Evolutionary conservation across 371 early-diverging fungal species (phyloP).

Genomic region (Nematocida homosporus): DNA sequence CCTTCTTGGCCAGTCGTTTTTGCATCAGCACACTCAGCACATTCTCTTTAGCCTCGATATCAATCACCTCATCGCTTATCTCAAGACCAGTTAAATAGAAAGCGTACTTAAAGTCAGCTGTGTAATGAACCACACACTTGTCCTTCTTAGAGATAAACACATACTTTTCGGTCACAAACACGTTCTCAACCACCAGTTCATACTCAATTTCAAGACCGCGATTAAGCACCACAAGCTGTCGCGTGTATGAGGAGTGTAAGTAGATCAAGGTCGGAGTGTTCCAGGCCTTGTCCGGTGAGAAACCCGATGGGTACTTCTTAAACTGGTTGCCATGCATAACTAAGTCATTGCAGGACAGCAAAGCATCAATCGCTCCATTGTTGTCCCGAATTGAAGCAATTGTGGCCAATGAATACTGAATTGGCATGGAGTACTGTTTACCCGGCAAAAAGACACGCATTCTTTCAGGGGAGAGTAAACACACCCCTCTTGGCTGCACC

Average conservation of each 20-base stretch:
- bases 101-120: slow-evolving; percentile 25
- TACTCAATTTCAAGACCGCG: slow-evolving; percentile 21
- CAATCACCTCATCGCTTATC: not conserved
- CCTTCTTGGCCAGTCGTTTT: not conserved
- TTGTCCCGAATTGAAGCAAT: not conserved
- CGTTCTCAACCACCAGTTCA: not conserved
- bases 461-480: slow-evolving; percentile 22
- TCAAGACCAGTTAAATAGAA: slow-evolving; percentile 8
- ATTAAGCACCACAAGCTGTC: slow-evolving; percentile 21
- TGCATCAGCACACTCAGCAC: not conserved
- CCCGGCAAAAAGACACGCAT: not conserved
- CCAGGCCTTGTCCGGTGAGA: slow-evolving; percentile 10
- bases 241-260: not conserved
- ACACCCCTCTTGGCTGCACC: slow-evolving; percentile 8
- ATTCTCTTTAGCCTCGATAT: not conserved
- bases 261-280: slow-evolving; percentile 20
- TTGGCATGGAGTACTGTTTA: slow-evolving; percentile 4
- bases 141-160: slow-evolving; percentile 32
- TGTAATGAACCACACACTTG: slow-evolving; percentile 20
- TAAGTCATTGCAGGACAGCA: slow-evolving; percentile 5
- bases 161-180: slow-evolving; percentile 28
- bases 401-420: not conserved
- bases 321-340: slow-evolving; percentile 19
- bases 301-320: slow-evolving; percentile 20
- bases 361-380: not conserved